Conservation (phyloP, 768 basidiomycete species). For the Tylopilus sp. region DNA sequence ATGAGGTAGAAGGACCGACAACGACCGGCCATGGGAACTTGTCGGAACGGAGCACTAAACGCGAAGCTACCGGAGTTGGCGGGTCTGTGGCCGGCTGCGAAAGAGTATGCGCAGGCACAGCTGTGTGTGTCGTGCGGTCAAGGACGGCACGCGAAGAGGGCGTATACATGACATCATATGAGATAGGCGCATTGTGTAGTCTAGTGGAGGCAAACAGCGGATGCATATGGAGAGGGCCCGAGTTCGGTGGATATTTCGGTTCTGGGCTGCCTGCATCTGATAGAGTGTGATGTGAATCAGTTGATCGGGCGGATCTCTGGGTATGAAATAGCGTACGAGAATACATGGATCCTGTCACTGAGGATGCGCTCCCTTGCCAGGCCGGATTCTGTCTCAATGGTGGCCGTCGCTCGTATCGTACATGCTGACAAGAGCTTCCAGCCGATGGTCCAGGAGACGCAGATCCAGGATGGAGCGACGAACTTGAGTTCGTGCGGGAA, state of each 20-base stretch:
- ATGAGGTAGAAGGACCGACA: slow-evolving; percentile 37
- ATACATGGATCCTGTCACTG: slow-evolving; percentile 35
- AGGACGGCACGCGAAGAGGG: slow-evolving; percentile 57
- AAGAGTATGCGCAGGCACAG: slow-evolving; percentile 55
- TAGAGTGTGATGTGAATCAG: slow-evolving; percentile 4
- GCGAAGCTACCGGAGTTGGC: slow-evolving; percentile 41
- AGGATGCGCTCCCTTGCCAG: slow-evolving; percentile 42
- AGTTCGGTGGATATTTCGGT: slow-evolving; percentile 16
- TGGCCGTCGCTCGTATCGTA: slow-evolving; percentile 41
- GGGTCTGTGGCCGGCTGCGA: slow-evolving; percentile 65
- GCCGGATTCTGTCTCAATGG: slow-evolving; percentile 45
- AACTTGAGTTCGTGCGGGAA: slow-evolving; percentile 50
- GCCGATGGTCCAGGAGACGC: slow-evolving; percentile 36
- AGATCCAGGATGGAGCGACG: slow-evolving; percentile 43
- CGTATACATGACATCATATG: slow-evolving; percentile 54
- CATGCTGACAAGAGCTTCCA: slow-evolving; percentile 40
- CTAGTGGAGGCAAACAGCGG: slow-evolving; percentile 57
- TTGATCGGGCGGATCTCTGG: slow-evolving; percentile 1
- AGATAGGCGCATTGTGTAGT: slow-evolving; percentile 56
- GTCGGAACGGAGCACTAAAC: slow-evolving; percentile 50
- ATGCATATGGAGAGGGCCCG: slow-evolving; percentile 53
- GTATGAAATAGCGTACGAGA: slow-evolving; percentile 37
- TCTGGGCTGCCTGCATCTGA: slow-evolving; percentile 25
- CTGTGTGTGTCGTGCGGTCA: slow-evolving; percentile 48
- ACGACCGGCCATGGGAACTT: slow-evolving; percentile 62